A percentile compares a stretch with the other conserved stretches of the same genome.
Evolutionary conservation across 2,329 filamentous ascomycete species (phyloP).

Genomic region (Alternaria ventricosa): DNA sequence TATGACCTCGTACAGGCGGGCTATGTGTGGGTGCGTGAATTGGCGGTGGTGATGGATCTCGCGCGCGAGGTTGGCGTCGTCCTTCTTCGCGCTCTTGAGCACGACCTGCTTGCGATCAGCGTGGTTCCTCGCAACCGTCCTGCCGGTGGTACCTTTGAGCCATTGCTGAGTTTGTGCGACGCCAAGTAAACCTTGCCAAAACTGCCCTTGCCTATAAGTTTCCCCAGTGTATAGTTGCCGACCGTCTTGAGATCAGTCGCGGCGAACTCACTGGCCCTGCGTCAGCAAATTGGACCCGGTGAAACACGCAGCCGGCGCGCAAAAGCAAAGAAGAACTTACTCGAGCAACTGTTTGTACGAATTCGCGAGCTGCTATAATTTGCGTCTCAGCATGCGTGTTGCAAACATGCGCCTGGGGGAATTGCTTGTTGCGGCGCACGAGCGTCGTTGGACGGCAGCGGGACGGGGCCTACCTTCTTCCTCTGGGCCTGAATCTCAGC

Average conservation of each 20-base stretch:
- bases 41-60: conserved; percentile 99
- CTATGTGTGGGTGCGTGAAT: conserved; percentile 96
- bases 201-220: conserved; percentile 93
- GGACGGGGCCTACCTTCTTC: conserved; percentile 59
- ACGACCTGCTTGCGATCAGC: conserved; percentile 72
- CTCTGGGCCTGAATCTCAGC: conserved; percentile 65
- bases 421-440: conserved; percentile 12
- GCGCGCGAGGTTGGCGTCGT: conserved; percentile 91
- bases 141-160: conserved; percentile 75
- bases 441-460: not conserved
- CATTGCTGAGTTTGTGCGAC: conserved; percentile 96
- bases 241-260: conserved; percentile 89
- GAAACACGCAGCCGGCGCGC: conserved; percentile 8
- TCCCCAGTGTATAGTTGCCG: conserved; percentile 91
- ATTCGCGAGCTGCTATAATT: conserved; percentile 76
- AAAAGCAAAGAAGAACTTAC: conserved; percentile 61
- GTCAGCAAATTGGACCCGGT: conserved; percentile 20
- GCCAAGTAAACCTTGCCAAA: conserved; percentile 99
- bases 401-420: not conserved
- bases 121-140: not conserved
- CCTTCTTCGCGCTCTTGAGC: conserved; percentile 96
- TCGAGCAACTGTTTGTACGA: conserved; percentile 96
- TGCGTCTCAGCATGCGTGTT: conserved; percentile 9
- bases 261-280: conserved; percentile 78
- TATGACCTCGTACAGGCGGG: conserved; percentile 95